Conservation (phyloP, 257 asterid genomes). For the Leptodermis oblonga region DNA sequence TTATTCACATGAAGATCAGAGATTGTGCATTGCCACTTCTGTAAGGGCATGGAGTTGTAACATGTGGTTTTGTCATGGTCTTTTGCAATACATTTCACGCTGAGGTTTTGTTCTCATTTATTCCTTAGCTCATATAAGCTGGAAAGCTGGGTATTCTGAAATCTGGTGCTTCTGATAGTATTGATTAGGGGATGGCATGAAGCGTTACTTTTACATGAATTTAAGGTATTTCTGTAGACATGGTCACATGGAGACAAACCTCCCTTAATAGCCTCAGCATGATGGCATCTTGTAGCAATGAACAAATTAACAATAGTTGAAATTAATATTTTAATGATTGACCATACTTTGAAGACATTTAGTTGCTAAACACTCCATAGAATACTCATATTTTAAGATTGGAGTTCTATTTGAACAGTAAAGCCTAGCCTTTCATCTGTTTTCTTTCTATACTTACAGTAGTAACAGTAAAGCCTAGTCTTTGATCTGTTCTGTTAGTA, state of each 20-base stretch:
- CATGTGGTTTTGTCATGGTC: not conserved
- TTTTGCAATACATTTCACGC: not conserved
- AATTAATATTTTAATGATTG: not conserved
- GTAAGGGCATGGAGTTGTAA: not conserved
- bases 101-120: not conserved
- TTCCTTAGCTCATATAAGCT: too few species aligned
- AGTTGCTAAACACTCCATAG: not conserved
- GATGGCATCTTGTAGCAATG: not conserved
- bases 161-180: not conserved
- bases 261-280: not conserved
- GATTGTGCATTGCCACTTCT: not conserved
- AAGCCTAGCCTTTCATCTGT: not conserved
- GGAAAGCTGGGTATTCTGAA: too few species aligned
- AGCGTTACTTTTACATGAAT: not conserved
- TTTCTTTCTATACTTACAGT: not conserved
- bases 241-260: not conserved
- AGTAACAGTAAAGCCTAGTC: not conserved
- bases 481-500: too few species aligned
- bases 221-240: not conserved
- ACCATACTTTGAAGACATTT: not conserved
- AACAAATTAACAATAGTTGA: not conserved
- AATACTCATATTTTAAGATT: too few species aligned
- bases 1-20: not conserved
- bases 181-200: not conserved
- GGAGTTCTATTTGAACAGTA: too few species aligned